phyloP scores from a whole-genome alignment of 352 stramenopile genomes.

The Phytophthora quininea region DNA sequence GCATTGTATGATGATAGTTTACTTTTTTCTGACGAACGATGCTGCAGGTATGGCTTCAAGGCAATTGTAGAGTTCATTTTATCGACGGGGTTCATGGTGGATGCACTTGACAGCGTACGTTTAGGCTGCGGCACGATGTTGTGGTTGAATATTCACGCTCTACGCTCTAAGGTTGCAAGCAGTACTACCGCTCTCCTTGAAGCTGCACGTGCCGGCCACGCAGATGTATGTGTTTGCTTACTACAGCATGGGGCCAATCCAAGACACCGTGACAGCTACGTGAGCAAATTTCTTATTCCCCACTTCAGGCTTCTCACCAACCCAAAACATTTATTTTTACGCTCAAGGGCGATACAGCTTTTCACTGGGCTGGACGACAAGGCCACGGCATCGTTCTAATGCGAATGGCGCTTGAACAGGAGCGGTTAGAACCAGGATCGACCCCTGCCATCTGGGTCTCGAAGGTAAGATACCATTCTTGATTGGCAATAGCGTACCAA shows the following conservation, averaged over 20 bases:
- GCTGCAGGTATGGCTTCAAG: conserved; percentile 39
- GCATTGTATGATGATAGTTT: background rate
- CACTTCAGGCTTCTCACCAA: background rate
- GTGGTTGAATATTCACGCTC: background rate
- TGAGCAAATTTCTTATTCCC: conserved; percentile 18
- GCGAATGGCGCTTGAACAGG: conserved; percentile 48
- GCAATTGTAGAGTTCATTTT: conserved; percentile 48
- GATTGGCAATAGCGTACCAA: no score
- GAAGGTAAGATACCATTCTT: conserved; percentile 41
- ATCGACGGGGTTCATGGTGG: conserved; percentile 45
- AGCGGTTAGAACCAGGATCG: conserved; percentile 29
- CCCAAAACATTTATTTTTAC: background rate
- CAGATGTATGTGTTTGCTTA: conserved; percentile 50
- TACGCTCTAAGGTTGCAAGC: conserved; percentile 38
- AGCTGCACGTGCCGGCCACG: conserved; percentile 58
- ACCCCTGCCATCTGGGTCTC: conserved; percentile 47
- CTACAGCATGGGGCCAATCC: conserved; percentile 51
- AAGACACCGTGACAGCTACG: conserved; percentile 49
- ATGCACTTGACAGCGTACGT: conserved; percentile 61
- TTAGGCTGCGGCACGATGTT: background rate
- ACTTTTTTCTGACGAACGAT: background rate
- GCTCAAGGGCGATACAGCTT: conserved; percentile 65
- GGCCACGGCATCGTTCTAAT: conserved; percentile 58
- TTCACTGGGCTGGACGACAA: conserved; percentile 72
- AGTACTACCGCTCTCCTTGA: conserved; percentile 67